phyloP scores from a whole-genome alignment of 2,329 filamentous ascomycete species.

The Epichloe brachyelytri region DNA sequence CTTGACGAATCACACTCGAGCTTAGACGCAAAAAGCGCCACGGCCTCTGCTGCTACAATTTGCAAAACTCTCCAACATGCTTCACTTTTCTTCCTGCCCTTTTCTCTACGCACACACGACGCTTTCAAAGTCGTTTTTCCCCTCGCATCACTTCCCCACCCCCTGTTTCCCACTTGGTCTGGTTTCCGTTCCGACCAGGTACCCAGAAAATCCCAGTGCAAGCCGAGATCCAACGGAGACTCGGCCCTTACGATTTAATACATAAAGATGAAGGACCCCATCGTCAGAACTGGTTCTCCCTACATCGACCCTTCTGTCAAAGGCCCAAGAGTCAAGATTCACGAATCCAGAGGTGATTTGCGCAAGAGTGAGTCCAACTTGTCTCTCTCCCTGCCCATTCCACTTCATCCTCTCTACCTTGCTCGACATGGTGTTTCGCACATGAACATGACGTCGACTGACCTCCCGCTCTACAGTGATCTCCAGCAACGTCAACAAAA shows the following conservation, averaged over 20 bases:
- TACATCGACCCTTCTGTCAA: conserved; percentile 26
- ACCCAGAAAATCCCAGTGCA: conserved; percentile 3
- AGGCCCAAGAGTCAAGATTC: conserved; percentile 26
- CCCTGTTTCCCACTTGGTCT: conserved; percentile 1
- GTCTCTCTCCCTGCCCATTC: not conserved
- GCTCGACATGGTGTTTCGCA: not conserved
- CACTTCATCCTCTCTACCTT: not conserved
- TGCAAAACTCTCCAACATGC: not conserved
- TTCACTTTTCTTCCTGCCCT: not conserved
- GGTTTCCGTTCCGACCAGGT: conserved; percentile 3
- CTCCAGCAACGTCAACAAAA: conserved; percentile 68
- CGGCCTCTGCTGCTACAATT: conserved; percentile 1
- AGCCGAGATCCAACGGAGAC: conserved; percentile 7
- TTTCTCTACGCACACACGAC: not conserved
- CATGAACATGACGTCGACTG: not conserved
- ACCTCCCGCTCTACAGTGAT: conserved; percentile 29
- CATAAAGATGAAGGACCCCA: conserved; percentile 27
- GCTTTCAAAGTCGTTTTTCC: not conserved
- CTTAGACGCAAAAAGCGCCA: conserved; percentile 2
- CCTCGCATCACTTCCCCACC: conserved; percentile 6
- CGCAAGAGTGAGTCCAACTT: conserved; percentile 26
- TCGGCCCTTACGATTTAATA: conserved; percentile 20
- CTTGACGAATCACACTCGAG: conserved; percentile 3
- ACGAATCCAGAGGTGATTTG: conserved; percentile 24
- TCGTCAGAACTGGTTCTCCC: conserved; percentile 24